Percentiles rank a stretch among this genome's conserved stretches.
Evolutionary conservation across 768 basidiomycete species (phyloP).

Genomic region (Phaffia tasmanica): DNA sequence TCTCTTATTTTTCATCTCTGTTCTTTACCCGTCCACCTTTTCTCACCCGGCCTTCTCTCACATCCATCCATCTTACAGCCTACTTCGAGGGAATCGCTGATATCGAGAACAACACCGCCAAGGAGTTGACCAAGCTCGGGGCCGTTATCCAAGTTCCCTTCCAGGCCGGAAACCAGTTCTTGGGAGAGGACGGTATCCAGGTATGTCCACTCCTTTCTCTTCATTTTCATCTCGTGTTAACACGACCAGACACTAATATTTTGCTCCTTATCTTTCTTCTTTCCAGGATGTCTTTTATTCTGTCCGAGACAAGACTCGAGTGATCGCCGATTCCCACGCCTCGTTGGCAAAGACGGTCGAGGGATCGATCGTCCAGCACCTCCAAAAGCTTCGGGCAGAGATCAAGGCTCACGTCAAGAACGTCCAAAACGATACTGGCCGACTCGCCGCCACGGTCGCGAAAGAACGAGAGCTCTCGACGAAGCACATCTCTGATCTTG

Average conservation of each 20-base stretch:
- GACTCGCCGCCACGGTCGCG: conserved; percentile 78
- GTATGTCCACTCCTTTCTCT: conserved; percentile 2
- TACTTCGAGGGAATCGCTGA: conserved; percentile 63
- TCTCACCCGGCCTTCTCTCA: background rate
- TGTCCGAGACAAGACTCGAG: conserved; percentile 83
- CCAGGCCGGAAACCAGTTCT: conserved; percentile 86
- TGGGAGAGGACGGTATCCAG: conserved; percentile 94
- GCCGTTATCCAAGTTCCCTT: conserved; percentile 97
- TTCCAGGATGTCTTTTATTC: conserved; percentile 76
- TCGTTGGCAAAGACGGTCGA: conserved; percentile 94
- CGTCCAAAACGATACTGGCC: conserved; percentile 90
- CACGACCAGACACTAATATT: background rate
- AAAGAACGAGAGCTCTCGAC: conserved; percentile 83
- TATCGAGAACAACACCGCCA: conserved; percentile 88
- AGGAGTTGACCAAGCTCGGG: conserved; percentile 82
- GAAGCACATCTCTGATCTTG: conserved; percentile 72
- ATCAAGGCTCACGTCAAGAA: conserved; percentile 98
- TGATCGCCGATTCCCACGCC: conserved; percentile 90
- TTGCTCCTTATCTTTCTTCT: background rate
- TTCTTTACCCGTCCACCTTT: background rate
- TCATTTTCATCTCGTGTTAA: background rate
- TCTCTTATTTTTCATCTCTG: conserved; percentile 1
- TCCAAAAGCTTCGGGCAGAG: conserved; percentile 85
- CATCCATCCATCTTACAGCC: conserved; percentile 37
- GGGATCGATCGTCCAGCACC: conserved; percentile 90